These are phyloP conservation scores for Pleurotus djamor DNA, from an alignment of 768 basidiomycete genomes.

Conservation along the genomic window DNA sequence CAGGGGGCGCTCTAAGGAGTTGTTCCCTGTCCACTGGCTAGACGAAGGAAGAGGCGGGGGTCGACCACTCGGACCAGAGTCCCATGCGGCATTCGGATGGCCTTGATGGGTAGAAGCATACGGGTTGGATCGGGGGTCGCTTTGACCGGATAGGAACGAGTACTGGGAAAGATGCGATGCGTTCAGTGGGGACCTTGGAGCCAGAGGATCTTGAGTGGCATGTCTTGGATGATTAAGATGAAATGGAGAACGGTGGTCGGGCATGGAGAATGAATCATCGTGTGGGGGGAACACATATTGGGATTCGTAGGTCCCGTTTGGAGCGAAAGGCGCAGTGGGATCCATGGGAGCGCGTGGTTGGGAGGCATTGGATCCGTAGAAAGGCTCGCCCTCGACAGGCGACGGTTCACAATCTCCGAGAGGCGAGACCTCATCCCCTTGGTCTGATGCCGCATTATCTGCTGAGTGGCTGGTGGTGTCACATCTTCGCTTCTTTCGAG, in stretches of 20 bases:
- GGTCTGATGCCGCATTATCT: slow-evolving; percentile 19
- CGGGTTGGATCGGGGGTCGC: neutral
- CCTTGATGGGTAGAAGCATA: neutral
- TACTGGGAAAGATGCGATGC: neutral
- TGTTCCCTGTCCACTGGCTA: neutral
- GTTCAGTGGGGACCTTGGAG: neutral
- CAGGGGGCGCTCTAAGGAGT: neutral
- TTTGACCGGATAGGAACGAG: neutral
- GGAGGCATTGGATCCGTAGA: neutral
- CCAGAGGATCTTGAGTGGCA: neutral
- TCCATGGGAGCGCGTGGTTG: slow-evolving; percentile 3
- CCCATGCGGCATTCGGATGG: slow-evolving; percentile 1
- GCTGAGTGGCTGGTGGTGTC: slow-evolving; percentile 24
- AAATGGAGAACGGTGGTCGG: neutral
- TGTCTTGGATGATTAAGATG: neutral
- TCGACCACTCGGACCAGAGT: neutral
- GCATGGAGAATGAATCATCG: neutral
- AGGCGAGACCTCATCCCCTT: slow-evolving; percentile 10
- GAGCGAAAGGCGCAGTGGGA: neutral
- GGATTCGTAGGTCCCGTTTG: neutral
- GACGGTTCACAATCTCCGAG: slow-evolving; percentile 11
- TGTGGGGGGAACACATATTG: slow-evolving; percentile 6
- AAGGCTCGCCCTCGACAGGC: slow-evolving; percentile 9
- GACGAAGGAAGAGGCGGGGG: neutral
- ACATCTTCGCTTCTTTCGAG: slow-evolving; percentile 55